Evolutionary conservation across 768 basidiomycete genomes (phyloP), one percentile per base, ranked within the genome.

Genomic region (Strobilomyces echinocephalus): DNA sequence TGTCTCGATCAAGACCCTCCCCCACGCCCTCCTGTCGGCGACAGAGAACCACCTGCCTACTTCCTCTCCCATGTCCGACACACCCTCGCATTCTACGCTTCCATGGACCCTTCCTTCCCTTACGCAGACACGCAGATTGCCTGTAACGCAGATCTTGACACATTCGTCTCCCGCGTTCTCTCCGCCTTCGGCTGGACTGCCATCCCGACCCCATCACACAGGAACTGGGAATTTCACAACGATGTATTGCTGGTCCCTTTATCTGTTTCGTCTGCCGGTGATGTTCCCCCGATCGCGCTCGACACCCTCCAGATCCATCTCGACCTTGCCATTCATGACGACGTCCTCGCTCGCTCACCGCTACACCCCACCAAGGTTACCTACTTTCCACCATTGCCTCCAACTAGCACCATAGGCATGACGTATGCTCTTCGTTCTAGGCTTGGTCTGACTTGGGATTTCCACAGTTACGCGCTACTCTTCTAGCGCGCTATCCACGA

Each of bases 1-100:
- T 64, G 63, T 46, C 33, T 51, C 21, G 54, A 60, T 26, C 54
- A 39, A 15, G 53, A 56, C 57, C 64, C 49, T 57, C 62, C 55
- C 57, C 65, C 58, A 56, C 72, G 52, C 72, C 76, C 66, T 59
- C 67, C 55, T 31, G 52, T 67, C 43, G 57, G 60, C 28, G 69
- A 69, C 21, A 62, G 48, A 26, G 65, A 71, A 48, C 68, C 69
- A 1, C 68, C 69, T 8, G 60, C 60, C 11, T 71, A 69, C 54
- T 68, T 71, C 49, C 55, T 62, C 28, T 42, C 50, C 35, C 72
- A 77, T 60, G 69, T 76, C 35, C 67, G 70, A 41, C 73, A 75
- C 41, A 79, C 77, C 72, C 73, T 82, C 30, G 75, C 79, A 59
- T 56, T 60, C 15, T 73, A 80, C 57, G 73, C 80, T 36, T 77